Evolutionary conservation across 2,329 filamentous ascomycete genomes (phyloP).

Genomic region (Fusarium begoniae): DNA sequence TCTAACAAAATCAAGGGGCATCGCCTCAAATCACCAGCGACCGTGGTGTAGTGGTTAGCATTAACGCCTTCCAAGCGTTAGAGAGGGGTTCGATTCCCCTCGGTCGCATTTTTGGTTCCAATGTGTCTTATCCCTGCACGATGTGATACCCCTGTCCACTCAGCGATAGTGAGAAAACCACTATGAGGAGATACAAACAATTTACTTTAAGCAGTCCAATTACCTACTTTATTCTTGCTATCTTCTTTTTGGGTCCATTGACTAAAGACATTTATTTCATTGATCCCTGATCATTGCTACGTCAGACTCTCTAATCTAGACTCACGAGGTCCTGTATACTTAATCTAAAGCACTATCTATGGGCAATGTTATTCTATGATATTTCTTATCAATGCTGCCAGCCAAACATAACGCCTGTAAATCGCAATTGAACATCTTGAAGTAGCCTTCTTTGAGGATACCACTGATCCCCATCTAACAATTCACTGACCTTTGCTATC

Average conservation of each 20-base stretch:
- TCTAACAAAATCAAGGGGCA: background rate
- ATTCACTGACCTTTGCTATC: background rate
- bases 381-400: background rate
- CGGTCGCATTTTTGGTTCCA: conserved; percentile 10
- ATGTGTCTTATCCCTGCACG: background rate
- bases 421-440: background rate
- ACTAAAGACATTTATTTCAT: background rate
- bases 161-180: too few relatives aligned
- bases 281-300: fast-evolving
- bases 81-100: conserved; percentile 32
- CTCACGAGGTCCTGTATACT: background rate
- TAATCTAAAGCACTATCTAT: background rate
- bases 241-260: background rate
- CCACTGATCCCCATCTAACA: background rate
- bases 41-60: conserved; percentile 32
- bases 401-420: background rate
- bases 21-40: background rate
- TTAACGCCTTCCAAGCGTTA: conserved; percentile 33
- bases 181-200: too few relatives aligned
- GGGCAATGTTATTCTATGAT: background rate
- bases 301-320: background rate
- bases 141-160: background rate
- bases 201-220: too few relatives aligned
- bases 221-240: background rate
- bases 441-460: background rate